These are phyloP conservation scores for Tolypocladium capitatum DNA, from an alignment of 2,329 filamentous ascomycete species.

Conservation along the genomic window DNA sequence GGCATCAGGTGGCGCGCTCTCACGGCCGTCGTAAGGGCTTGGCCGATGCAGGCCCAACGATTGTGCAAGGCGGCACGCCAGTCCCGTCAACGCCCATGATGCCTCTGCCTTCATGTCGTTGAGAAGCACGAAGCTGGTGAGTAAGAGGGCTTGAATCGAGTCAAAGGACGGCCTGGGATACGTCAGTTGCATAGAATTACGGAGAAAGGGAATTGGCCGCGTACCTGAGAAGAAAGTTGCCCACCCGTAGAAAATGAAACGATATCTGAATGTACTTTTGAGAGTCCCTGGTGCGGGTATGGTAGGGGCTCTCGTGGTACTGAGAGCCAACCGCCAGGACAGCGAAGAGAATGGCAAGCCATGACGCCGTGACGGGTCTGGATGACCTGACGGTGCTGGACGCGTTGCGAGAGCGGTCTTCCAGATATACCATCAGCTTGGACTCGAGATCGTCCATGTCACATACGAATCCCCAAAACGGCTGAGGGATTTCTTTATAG, in stretches of 20 bases:
- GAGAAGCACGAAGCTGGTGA: constrained; percentile 49
- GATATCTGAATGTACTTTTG: constrained; percentile 51
- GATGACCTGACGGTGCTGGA: constrained; percentile 30
- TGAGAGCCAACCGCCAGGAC: constrained; percentile 53
- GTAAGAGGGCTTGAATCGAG: constrained; percentile 49
- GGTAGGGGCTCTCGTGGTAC: constrained; percentile 52
- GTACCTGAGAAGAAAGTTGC: constrained; percentile 48
- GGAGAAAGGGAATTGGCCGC: constrained; percentile 2
- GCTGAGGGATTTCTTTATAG: constrained; percentile 54
- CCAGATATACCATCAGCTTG: constrained; percentile 50
- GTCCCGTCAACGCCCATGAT: constrained; percentile 50
- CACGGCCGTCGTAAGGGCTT: constrained; percentile 29
- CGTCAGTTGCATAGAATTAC: constrained; percentile 1
- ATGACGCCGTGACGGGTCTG: constrained; percentile 46
- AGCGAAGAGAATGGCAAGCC: constrained; percentile 52
- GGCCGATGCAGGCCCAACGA: constrained; percentile 47
- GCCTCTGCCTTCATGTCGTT: constrained; percentile 60
- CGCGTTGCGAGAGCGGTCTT: constrained; percentile 46
- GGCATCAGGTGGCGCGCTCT: constrained; percentile 28
- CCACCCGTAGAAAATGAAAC: constrained; percentile 50
- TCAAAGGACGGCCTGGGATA: constrained; percentile 44
- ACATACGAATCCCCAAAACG: constrained; percentile 55
- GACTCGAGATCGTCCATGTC: constrained; percentile 54
- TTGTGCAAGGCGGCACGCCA: constrained; percentile 52
- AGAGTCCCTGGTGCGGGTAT: constrained; percentile 43